Percentiles rank a stretch among this genome's conserved stretches.
phyloP scores from a whole-genome alignment of 2,329 filamentous ascomycete species.

The Epichloe coenophiala region DNA sequence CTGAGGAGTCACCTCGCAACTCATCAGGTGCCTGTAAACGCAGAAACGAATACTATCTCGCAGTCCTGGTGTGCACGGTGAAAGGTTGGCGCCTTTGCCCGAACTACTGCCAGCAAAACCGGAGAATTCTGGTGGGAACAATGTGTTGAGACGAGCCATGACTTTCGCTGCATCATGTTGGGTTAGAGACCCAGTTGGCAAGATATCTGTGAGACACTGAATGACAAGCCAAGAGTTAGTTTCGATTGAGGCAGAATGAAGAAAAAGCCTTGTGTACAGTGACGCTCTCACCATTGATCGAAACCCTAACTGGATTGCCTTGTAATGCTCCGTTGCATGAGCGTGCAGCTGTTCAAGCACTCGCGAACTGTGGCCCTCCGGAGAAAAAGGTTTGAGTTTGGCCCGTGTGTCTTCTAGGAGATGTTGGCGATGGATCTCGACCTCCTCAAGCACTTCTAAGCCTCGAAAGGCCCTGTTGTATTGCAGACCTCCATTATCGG shows the following conservation, averaged over 20 bases:
- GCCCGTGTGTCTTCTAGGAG: constrained; percentile 13
- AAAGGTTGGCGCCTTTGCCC: constrained; percentile 12
- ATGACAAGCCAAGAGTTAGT: neutral
- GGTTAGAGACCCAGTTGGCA: constrained; percentile 1
- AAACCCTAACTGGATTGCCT: constrained; percentile 19
- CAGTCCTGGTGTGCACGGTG: constrained; percentile 17
- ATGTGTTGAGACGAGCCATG: constrained; percentile 23
- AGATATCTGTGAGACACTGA: constrained; percentile 1
- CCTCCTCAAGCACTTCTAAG: constrained; percentile 18
- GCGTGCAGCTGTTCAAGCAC: constrained; percentile 18
- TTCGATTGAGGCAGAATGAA: neutral
- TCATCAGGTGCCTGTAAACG: constrained; percentile 21
- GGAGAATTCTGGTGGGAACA: constrained; percentile 17
- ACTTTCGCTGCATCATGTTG: constrained; percentile 10
- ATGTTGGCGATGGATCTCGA: constrained; percentile 19
- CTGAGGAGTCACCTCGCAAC: constrained; percentile 9
- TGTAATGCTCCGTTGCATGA: constrained; percentile 16
- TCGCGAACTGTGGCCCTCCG: constrained; percentile 7
- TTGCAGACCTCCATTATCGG: constrained; percentile 16
- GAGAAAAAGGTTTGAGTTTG: constrained; percentile 6
- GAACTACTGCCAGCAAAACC: constrained; percentile 8
- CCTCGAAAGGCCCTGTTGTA: constrained; percentile 15
- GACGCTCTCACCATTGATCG: constrained; percentile 17
- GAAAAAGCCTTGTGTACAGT: neutral
- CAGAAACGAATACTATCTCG: constrained; percentile 22